Conservation (phyloP, 129 eudicot genomes). For the Solidago caesia region DNA sequence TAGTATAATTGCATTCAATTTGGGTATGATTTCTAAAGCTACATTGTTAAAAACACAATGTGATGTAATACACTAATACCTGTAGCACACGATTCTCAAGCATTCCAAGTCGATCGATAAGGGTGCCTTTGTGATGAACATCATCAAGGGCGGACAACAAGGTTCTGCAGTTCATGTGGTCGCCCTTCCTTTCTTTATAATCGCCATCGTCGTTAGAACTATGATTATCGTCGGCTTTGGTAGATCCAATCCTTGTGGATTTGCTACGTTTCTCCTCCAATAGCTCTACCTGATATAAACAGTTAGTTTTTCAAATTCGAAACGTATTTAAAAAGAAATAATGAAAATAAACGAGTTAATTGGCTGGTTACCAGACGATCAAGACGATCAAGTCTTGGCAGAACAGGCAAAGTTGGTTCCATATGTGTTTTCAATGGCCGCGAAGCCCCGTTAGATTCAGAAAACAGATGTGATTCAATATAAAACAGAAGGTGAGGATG, state of each 20-base stretch:
- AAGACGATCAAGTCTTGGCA: conserved; percentile 76
- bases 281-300: conserved; percentile 44
- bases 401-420: conserved; percentile 58
- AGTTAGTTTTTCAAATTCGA: neutral
- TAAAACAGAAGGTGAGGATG: neutral
- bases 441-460: conserved; percentile 9
- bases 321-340: neutral
- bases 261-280: conserved; percentile 57
- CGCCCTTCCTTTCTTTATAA: neutral
- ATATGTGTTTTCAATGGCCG: conserved; percentile 10
- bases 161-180: conserved; percentile 31
- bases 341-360: neutral
- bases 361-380: conserved; percentile 57
- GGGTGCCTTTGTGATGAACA: conserved; percentile 78
- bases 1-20: neutral
- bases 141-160: conserved; percentile 59
- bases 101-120: conserved; percentile 53
- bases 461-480: neutral
- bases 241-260: conserved; percentile 34
- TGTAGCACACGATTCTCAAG: conserved; percentile 66
- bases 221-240: neutral
- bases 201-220: conserved; percentile 3
- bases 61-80: conserved; percentile 44
- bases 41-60: neutral
- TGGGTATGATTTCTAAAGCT: neutral